Base-by-base conservation (phyloP, 805 yeast species). In the Yarrowia sp. region DNA sequence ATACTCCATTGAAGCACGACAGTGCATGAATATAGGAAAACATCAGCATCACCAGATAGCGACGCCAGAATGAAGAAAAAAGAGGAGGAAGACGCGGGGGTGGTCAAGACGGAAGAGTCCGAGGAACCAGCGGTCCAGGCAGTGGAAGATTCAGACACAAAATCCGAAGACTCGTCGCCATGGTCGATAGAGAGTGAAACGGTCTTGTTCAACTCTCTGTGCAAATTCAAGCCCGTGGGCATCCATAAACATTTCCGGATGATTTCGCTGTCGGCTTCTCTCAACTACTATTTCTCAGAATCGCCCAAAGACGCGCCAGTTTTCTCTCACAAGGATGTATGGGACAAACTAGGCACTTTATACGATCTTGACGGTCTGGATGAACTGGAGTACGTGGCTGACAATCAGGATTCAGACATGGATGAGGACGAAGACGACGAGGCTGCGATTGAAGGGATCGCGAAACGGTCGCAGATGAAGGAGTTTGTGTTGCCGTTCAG, bases 191-290 rank as follows among this genome's bases (percentile, higher is more conserved):
- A 85, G 53, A 89, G 88, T 69, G 93, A 90, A 74, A 85, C 86
- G 42, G 81, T 82, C 70, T 81, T 90, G 35, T 84, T 89, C 72
- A 79, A 85, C 68, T 84, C 90, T 63, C 81, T 88, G 1, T 86
- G 91, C 72, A 87, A 84, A 73, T 82, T 81, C 78, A 88, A 87
- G 75, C 95, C 95, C 0, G 88, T 87, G 0, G 96, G 96, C 0
- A 41, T 72, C 61, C 79, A 77, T 71, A 79, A 76, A 71, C 80
- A 78, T 67, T 76, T 78, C 71, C 72, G 76, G 55, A 77, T 80
- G 80, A 71, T 63, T 38, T 63, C 67, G 11, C n/a, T 63, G 45
- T 79, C 22, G 67, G 74, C 49, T 75, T 79, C n/a, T 68, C 71
- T 48, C 72, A 73, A 45, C 75, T 73, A 72, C 73, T 76, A 69